phyloP scores from a whole-genome alignment of 768 basidiomycete species.

The Strobilomyces echinocephalus region DNA sequence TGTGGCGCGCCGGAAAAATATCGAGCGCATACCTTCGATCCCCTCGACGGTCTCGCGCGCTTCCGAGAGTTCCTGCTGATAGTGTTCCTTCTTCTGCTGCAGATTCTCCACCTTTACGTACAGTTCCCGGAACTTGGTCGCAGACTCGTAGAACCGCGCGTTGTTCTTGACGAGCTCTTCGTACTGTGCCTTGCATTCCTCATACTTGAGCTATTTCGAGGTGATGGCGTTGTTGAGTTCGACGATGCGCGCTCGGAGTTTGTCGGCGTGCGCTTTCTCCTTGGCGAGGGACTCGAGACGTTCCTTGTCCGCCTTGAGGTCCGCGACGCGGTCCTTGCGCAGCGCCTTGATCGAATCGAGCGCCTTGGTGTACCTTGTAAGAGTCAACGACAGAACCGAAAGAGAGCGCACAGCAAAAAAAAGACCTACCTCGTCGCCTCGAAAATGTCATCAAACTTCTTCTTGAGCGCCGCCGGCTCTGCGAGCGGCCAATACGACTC shows the following conservation, averaged over 20 bases:
- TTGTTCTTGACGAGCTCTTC: slow-evolving; percentile 66
- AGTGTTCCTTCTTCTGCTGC: slow-evolving; percentile 55
- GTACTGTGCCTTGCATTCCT: slow-evolving; percentile 62
- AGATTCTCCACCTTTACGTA: slow-evolving; percentile 67
- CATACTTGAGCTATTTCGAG: slow-evolving; percentile 68
- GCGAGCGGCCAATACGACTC: slow-evolving; percentile 97
- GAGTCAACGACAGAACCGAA: too few relatives aligned
- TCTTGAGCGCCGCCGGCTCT: slow-evolving; percentile 87
- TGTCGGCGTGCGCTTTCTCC: slow-evolving; percentile 85
- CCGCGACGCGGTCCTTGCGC: slow-evolving; percentile 85
- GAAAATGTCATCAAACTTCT: slow-evolving; percentile 99
- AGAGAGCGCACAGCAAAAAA: not conserved
- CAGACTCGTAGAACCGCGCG: slow-evolving; percentile 73
- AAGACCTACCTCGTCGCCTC: slow-evolving; percentile 82
- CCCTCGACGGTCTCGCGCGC: slow-evolving; percentile 63
- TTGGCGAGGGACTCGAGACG: slow-evolving; percentile 68
- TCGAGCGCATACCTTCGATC: slow-evolving; percentile 46
- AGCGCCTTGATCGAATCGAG: slow-evolving; percentile 86
- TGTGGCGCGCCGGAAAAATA: too few relatives aligned
- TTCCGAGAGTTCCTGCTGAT: slow-evolving; percentile 57
- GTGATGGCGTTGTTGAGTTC: slow-evolving; percentile 60
- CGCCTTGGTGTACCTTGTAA: slow-evolving; percentile 89
- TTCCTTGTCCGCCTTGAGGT: slow-evolving; percentile 91
- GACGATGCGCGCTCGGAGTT: slow-evolving; percentile 62
- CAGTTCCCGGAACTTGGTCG: slow-evolving; percentile 81